A percentile compares a stretch with the other conserved stretches of the same genome.
phyloP scores from a whole-genome alignment of 2,329 filamentous ascomycete species.

The Aureobasidium melanogenum region DNA sequence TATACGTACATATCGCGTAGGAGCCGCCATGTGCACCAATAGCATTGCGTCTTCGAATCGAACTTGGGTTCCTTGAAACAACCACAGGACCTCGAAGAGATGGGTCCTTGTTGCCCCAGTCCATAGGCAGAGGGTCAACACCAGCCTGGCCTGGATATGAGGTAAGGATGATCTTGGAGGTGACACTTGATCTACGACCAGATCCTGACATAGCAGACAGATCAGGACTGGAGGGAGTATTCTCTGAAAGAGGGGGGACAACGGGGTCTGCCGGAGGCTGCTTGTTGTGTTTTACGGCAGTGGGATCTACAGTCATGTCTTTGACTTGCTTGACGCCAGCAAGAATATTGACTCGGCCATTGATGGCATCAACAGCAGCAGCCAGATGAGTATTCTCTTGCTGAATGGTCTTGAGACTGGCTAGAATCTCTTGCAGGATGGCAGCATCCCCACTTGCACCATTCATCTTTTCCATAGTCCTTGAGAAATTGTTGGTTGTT shows the following conservation, averaged over 20 bases:
- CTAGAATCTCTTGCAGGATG: slow-evolving; percentile 47
- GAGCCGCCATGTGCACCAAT: slow-evolving; percentile 75
- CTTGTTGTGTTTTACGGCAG: neutral
- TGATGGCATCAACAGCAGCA: slow-evolving; percentile 50
- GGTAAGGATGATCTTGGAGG: slow-evolving; percentile 59
- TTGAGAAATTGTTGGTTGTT: neutral
- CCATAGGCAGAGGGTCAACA: slow-evolving; percentile 80
- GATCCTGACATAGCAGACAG: neutral
- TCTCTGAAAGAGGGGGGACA: neutral
- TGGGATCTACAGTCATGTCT: slow-evolving; percentile 36
- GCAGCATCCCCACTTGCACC: slow-evolving; percentile 5
- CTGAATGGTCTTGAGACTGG: slow-evolving; percentile 46
- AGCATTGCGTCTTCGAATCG: slow-evolving; percentile 53
- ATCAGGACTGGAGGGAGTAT: neutral
- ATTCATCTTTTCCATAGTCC: neutral
- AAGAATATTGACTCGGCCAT: slow-evolving; percentile 52
- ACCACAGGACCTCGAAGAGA: slow-evolving; percentile 74
- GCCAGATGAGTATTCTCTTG: slow-evolving; percentile 47
- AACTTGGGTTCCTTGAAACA: slow-evolving; percentile 66
- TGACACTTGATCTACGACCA: slow-evolving; percentile 27
- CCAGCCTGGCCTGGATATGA: slow-evolving; percentile 93
- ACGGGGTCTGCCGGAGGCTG: neutral
- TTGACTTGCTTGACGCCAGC: slow-evolving; percentile 50
- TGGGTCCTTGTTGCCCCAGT: slow-evolving; percentile 77
- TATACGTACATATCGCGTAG: slow-evolving; percentile 68